These are phyloP conservation scores for Pontederia crassipes DNA, from an alignment of 176 grass and related monocot genomes.

Conservation along the genomic window DNA sequence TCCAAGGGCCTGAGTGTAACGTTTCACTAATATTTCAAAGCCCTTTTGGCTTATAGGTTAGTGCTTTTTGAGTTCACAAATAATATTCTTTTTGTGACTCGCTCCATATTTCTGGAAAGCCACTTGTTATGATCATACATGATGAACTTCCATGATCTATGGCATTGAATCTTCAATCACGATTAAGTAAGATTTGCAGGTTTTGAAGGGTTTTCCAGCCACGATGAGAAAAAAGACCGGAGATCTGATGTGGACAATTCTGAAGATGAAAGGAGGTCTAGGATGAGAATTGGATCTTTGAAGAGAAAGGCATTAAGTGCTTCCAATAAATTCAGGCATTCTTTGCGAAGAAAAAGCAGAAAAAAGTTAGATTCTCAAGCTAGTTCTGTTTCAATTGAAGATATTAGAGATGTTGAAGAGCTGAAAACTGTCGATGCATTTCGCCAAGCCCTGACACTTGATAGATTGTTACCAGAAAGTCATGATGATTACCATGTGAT, in stretches of 20 bases:
- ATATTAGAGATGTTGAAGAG: conserved; percentile 55
- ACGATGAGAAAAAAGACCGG: conserved; percentile 38
- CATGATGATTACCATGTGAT: conserved; percentile 73
- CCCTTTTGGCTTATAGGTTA: too few species aligned
- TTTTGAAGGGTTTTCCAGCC: conserved; percentile 23
- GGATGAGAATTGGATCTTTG: conserved; percentile 39
- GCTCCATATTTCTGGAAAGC: too few species aligned
- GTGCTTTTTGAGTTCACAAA: too few species aligned
- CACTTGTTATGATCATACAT: too few species aligned
- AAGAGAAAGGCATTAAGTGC: conserved; percentile 75
- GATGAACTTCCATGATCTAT: too few species aligned
- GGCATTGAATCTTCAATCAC: too few species aligned
- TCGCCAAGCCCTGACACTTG: conserved; percentile 35
- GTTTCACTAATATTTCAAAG: too few species aligned
- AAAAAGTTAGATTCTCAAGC: conserved; percentile 29
- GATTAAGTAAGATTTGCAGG: conserved; percentile 13
- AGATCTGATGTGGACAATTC: conserved; percentile 64
- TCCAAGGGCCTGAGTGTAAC: too few species aligned
- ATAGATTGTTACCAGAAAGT: conserved; percentile 54
- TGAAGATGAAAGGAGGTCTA: conserved; percentile 46
- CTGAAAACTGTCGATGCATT: conserved; percentile 63
- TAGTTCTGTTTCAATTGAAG: conserved; percentile 42
- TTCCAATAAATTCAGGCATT: conserved; percentile 65
- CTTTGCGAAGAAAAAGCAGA: conserved; percentile 52
- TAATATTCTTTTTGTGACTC: too few species aligned